Evolutionary conservation across 495 filamentous ascomycete species (phyloP), one percentile per base, ranked within the genome.

Genomic region (Trichoderma reesei): DNA sequence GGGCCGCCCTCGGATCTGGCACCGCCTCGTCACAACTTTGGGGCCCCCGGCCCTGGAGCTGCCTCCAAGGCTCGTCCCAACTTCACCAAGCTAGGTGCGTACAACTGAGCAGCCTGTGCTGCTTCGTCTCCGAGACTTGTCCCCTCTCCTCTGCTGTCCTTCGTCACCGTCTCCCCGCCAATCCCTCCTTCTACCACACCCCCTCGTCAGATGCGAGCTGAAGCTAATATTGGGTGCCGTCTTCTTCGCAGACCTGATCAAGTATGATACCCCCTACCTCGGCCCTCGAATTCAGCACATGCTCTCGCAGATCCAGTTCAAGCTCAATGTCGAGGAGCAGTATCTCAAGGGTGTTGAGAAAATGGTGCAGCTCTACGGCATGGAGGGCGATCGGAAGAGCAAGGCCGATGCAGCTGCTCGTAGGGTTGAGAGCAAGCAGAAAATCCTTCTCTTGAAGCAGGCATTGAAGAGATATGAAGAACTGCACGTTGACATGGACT

Each of bases 291-390:
- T 99, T 71, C 95, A 98, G 78, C 87, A 97, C 67, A 99, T 99
- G 94, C 79, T 99, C 71, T 96, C 94, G 18, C 94, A 99, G 74
- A 85, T 99, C 65, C 92, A 97, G 76, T 99, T 99, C 77, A 99
- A 99, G 77, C 79, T 98, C 59, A 98, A 93, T 70, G 95, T 99
- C 42, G 94, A 99, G 77, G 96, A 97, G 71, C 94, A 99, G 76
- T 99, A 99, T 77, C 94, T 98, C 69, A 95, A 95, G 66, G 94
- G 94, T 65, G 93, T 99, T 68, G 95, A 99, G 75, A 99, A 99
- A 81, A 99, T 99, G 95, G 90, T 96, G 48, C 90, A 92, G 73
- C 81, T 98, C 51, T 99, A 99, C 72, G 88, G 94, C 74, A 92
- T 98, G 78, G 94, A 98, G 74, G 93, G 94, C n/a, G 94, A 99